Evolutionary conservation across 306 rosid genomes (phyloP), one percentile per base, ranked within the genome.

Genomic region (Acacia crassicarpa): DNA sequence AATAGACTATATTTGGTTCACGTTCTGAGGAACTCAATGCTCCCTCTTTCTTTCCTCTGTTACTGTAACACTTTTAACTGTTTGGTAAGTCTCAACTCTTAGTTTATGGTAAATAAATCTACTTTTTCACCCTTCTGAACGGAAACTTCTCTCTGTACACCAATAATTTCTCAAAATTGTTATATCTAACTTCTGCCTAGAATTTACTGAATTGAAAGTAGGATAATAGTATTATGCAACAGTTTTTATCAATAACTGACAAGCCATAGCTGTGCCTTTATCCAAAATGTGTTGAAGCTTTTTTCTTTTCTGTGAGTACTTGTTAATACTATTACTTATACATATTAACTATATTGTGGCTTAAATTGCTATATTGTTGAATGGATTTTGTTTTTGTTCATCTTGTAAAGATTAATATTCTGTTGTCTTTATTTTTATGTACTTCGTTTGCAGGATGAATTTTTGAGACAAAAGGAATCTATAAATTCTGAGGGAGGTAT

Each of bases 1-100:
- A 44, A 43, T 73, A 67, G 30, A 32, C 74, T 51, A 23, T 23
- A 77, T 71, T 59, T 83, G 30, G 27, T 77, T 71, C 44, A 43
- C 71, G 58, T 46, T 35, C 53, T 35, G 43, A 77, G 72, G 30
- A 53, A 61, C 38, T 30, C n/a, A 49, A 25, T 32, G 15, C 66
- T 51, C 65, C 65, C 25, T 20, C 25, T 15, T 9, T 13, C 27
- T 56, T 58, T 58, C 65, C 3, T 58, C 65, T 9, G 27, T 53
- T 53, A 7, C 38, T 56, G 69, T 54, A 72, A 61, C 25, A 11
- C 40, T 74, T 65, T 66, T 30, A 78, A 78, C 61, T 62, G 45
- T 67, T 33, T 67, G 8, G 70, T 53, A 14, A 41, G 32, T 54
- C 70, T 68, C 58, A 35, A 53, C 40, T 40, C 67, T 30, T 82